Conservation (phyloP, 176 grass and related monocot species). For the Puya raimondii region DNA sequence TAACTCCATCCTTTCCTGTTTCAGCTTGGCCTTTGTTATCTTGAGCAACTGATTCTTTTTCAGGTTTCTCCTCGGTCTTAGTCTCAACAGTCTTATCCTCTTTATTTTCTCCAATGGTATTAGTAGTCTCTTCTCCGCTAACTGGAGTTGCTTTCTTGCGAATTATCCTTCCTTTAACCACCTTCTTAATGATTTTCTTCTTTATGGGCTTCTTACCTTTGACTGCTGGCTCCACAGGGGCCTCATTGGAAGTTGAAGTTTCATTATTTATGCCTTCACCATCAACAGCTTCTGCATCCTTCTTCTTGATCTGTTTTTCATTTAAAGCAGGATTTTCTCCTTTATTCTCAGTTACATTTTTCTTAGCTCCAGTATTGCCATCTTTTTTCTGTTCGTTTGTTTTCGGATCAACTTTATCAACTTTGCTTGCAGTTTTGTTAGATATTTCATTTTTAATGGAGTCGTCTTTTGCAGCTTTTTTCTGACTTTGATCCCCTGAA, state of each 20-base stretch:
- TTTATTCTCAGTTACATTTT: constrained; percentile 13
- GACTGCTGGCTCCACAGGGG: constrained; percentile 24
- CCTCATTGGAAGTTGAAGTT: constrained; percentile 21
- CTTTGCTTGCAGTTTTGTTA: constrained; percentile 22
- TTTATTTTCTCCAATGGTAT: not conserved
- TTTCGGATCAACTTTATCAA: constrained; percentile 24
- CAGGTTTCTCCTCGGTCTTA: constrained; percentile 32
- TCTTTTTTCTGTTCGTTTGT: constrained; percentile 19
- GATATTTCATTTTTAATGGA: constrained; percentile 20
- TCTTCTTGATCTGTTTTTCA: constrained; percentile 22
- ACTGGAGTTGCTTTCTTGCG: constrained; percentile 39
- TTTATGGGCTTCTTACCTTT: constrained; percentile 54
- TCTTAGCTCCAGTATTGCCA: constrained; percentile 18
- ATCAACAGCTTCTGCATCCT: constrained; percentile 13
- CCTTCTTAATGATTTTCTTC: constrained; percentile 90
- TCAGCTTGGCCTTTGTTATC: constrained; percentile 24
- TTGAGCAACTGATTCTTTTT: constrained; percentile 13
- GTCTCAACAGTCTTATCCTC: constrained; percentile 30
- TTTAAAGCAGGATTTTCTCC: constrained; percentile 12
- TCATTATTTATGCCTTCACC: constrained; percentile 5
- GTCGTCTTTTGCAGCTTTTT: constrained; percentile 13
- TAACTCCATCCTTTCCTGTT: constrained; percentile 36
- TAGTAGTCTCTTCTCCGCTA: constrained; percentile 17
- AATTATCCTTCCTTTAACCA: constrained; percentile 63
- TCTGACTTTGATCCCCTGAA: constrained; percentile 10